Evolutionary conservation across 352 stramenopile genomes (phyloP), one percentile per base, ranked within the genome.

Genomic region (Pythium aristosporum): DNA sequence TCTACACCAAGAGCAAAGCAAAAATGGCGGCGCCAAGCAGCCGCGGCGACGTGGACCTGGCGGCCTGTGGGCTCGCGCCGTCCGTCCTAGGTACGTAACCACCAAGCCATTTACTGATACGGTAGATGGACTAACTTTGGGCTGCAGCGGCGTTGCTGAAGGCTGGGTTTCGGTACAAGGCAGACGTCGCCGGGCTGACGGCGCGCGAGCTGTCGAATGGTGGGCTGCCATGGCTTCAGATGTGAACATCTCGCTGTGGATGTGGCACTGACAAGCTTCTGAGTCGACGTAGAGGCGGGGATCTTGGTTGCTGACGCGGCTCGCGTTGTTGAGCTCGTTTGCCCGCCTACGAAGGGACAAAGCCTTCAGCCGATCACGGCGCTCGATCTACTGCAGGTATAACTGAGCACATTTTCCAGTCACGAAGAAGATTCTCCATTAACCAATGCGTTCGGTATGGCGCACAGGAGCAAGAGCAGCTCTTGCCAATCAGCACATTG

Each of bases 121-220:
- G 30, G 18, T 55, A 15, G 39, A 44, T 15, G 52, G 11, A 10
- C 7, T 50, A 13, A 47, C 41, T 21, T 23, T 74, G 1, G 30
- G 21, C 15, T 43, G 15, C n/a, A 92, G 83, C 67, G 21, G 69
- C 74, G 53, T 76, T 92, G 34, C 75, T 88, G 28, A 74, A 82
- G 18, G 75, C 79, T 5, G 83, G 83, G 3, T 88, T 92, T 42
- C 76, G 82, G 18, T 85, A 84, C 57, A 73, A 74, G 51, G 65
- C 69, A 11, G 83, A 92, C 39, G 44, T 92, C 0, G n/a, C 56
- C 2, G 75, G 74, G 7, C 32, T 90, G 16, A 79, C 74, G 9
- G 75, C 76, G 9, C 67, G 83, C n/a, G 76, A 88, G 59, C 69
- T 92, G 32, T 71, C 78, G 2, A 84, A 76, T 23, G 83, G 83